Evolutionary conservation across 441 rosid genomes (phyloP).

Genomic region (Breynia disticha): DNA sequence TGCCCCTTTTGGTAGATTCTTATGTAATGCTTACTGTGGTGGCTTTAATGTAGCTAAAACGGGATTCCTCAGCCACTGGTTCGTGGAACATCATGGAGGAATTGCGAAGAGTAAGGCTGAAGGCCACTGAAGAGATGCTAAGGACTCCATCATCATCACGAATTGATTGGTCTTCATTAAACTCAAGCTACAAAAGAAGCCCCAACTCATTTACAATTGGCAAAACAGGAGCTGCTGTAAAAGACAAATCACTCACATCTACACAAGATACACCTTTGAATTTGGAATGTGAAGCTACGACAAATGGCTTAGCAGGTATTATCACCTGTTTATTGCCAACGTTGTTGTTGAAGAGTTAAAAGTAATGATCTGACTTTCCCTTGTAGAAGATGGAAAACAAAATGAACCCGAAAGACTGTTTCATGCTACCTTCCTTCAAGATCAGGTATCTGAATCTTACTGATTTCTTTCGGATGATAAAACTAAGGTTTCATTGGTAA

Average conservation of each 20-base stretch:
- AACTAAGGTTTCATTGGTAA: neutral
- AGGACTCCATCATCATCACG: slow-evolving; percentile 40
- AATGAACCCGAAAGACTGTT: slow-evolving; percentile 23
- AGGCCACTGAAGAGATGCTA: slow-evolving; percentile 80
- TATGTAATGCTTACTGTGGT: slow-evolving; percentile 13
- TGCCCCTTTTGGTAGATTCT: neutral
- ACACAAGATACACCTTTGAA: slow-evolving; percentile 23
- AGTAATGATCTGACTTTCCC: slow-evolving; percentile 11
- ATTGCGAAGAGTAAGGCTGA: slow-evolving; percentile 75
- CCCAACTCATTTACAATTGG: slow-evolving; percentile 18
- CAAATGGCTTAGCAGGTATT: slow-evolving; percentile 20
- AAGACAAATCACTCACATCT: slow-evolving; percentile 16
- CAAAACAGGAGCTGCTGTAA: slow-evolving; percentile 18
- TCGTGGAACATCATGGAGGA: slow-evolving; percentile 86
- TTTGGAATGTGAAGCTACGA: slow-evolving; percentile 19
- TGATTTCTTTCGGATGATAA: too few species aligned
- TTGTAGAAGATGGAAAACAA: slow-evolving; percentile 24
- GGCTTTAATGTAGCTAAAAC: slow-evolving; percentile 43
- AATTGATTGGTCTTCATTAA: slow-evolving; percentile 34
- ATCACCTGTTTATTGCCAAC: slow-evolving; percentile 3
- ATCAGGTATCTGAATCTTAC: slow-evolving; percentile 32
- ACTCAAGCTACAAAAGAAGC: slow-evolving; percentile 30
- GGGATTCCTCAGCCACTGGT: slow-evolving; percentile 38
- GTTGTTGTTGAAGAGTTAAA: neutral
- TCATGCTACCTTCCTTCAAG: slow-evolving; percentile 26